A percentile compares a stretch with the other conserved stretches of the same genome.
Evolutionary conservation across 192 early-diverging fungal genomes (phyloP).

Genomic region (Entomortierella parvispora): DNA sequence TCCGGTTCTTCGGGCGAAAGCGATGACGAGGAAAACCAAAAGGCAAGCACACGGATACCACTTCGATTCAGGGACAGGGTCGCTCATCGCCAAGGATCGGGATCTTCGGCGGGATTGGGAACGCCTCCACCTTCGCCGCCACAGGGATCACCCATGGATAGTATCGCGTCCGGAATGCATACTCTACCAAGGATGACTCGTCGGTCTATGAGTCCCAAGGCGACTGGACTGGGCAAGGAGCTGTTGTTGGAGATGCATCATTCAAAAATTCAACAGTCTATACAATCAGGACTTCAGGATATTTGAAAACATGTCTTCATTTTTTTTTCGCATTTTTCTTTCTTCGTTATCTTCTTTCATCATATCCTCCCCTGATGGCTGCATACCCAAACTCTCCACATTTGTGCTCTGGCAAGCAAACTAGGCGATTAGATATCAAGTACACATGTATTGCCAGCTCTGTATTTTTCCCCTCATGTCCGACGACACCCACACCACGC

Average conservation of each 20-base stretch:
- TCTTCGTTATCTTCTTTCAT: not conserved
- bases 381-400: too few species aligned
- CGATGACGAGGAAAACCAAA: conserved; percentile 33
- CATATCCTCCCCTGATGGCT: not conserved
- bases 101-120: conserved; percentile 14
- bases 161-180: conserved; percentile 10
- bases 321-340: not conserved
- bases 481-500: not conserved
- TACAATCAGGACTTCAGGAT: conserved; percentile 26
- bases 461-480: not conserved
- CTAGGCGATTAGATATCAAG: not conserved
- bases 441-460: not conserved
- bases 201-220: conserved; percentile 47
- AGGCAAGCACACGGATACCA: conserved; percentile 14
- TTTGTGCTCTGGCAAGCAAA: too few species aligned
- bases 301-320: conserved; percentile 3
- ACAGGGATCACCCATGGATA: conserved; percentile 13
- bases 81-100: conserved; percentile 2
- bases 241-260: conserved; percentile 48
- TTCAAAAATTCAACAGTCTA: conserved; percentile 32
- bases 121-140: conserved; percentile 48
- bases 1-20: conserved; percentile 36
- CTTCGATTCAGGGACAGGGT: conserved; percentile 26
- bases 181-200: conserved; percentile 21
- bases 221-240: conserved; percentile 24